Evolutionary conservation across 768 basidiomycete species (phyloP), one percentile per base, ranked within the genome.

Genomic region (Lentinula raphanica): DNA sequence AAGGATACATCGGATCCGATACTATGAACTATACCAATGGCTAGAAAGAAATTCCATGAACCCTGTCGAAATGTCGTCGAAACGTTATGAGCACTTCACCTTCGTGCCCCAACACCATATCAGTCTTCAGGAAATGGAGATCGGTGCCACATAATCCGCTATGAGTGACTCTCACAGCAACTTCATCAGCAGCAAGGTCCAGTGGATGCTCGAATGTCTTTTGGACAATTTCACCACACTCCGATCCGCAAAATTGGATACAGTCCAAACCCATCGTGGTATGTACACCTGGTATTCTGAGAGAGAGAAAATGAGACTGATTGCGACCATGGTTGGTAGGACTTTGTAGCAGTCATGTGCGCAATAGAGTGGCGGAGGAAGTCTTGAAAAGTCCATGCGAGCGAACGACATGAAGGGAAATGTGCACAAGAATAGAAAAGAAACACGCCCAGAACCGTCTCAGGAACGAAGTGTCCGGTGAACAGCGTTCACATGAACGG

Each of bases 101-200:
- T 62, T 75, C 73, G 32, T 75, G 74, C 3, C 74, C 71, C 12
- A 75, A 66, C 5, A 70, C 72, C 59, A 71, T 71, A 46, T 72
- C 70, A 15, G 11, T 42, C 11, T 31, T 9, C 60, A 62, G 65
- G 61, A 62, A 67, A 49, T 74, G 74, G 25, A 66, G 60, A 60
- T 76, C 73, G 0, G 73, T 74, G 49, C 70, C 73, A 31, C 73
- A 73, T 9, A 73, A 6, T 0, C 73, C 72, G 2, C 68, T 69
- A 35, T 58, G 58, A 5, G 58, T 58, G 11, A 58, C 38, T 21
- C 44, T 32, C 15, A 58, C 49, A 23, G 35, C 35, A 3, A 58
- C 49, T 40, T 58, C 58, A 23, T 58, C 58, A 36, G 49, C 31
- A 23, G 27, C 49, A 42, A 51, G 49, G 12, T 40, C 25, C 17